Percentiles rank a stretch among this genome's conserved stretches.
Conservation (phyloP, 148 eudicot genomes). For the Rhododendron henanense region DNA sequence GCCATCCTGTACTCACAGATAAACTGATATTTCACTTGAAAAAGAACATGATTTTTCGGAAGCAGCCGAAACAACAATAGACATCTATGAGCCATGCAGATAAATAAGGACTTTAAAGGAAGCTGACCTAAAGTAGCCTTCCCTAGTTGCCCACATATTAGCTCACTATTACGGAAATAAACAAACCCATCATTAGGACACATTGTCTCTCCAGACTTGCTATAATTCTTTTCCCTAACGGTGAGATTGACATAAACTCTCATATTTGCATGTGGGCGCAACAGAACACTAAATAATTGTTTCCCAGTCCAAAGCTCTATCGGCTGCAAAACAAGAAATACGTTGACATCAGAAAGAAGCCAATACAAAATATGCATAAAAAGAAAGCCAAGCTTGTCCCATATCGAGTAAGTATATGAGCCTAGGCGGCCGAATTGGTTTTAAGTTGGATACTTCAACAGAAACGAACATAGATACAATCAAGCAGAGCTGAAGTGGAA, state of each 20-base stretch:
- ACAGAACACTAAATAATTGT: conserved; percentile 74
- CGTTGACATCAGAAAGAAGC: conserved; percentile 1
- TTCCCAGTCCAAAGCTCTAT: conserved; percentile 98
- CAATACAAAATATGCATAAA: neutral
- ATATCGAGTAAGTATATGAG: neutral
- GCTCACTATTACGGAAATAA: conserved; percentile 89
- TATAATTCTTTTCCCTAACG: conserved; percentile 68
- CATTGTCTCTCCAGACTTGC: conserved; percentile 59
- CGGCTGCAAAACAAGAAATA: conserved; percentile 59
- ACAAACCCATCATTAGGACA: conserved; percentile 84
- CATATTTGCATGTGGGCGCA: conserved; percentile 80
- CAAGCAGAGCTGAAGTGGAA: neutral
- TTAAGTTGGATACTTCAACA: neutral
- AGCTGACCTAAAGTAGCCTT: conserved; percentile 89
- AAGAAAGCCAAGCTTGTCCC: neutral
- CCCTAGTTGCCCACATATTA: conserved; percentile 89
- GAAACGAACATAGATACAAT: neutral
- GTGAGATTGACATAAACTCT: conserved; percentile 85
- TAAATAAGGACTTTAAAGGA: conserved; percentile 11
- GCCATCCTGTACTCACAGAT: neutral
- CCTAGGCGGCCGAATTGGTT: neutral
- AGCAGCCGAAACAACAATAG: neutral
- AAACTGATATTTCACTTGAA: neutral
- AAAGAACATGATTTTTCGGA: neutral
- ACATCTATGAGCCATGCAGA: neutral